phyloP scores from a whole-genome alignment of 306 rosid species.

The Gleditsia sinensis region DNA sequence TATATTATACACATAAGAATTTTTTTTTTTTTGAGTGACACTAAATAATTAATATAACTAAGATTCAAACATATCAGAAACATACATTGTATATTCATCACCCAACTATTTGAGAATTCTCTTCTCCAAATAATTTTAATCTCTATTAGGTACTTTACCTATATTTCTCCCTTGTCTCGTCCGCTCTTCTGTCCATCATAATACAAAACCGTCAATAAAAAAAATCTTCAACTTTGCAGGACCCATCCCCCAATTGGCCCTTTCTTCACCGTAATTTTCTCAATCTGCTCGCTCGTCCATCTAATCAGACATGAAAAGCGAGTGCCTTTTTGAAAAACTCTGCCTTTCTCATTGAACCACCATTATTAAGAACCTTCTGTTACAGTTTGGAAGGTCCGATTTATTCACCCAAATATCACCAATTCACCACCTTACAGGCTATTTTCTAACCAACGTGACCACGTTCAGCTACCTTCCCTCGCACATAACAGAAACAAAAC shows the following conservation, averaged over 20 bases:
- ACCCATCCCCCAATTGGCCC: constrained; percentile 7
- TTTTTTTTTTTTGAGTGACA: too few relatives aligned
- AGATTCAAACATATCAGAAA: too few relatives aligned
- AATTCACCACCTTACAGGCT: not conserved
- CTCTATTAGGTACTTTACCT: too few relatives aligned
- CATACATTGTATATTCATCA: too few relatives aligned
- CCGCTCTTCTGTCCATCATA: too few relatives aligned
- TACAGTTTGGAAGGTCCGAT: not conserved
- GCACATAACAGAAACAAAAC: constrained; percentile 34
- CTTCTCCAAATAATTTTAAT: too few relatives aligned
- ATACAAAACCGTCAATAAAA: too few relatives aligned
- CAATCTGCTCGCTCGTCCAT: not conserved
- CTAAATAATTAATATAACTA: too few relatives aligned
- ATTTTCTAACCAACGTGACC: not conserved
- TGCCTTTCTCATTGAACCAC: not conserved
- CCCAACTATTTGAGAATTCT: too few relatives aligned
- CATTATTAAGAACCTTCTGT: not conserved
- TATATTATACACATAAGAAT: too few relatives aligned
- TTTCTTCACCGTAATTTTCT: constrained; percentile 3
- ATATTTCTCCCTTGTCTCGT: too few relatives aligned
- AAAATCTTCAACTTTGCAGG: too few relatives aligned
- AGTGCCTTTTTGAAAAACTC: constrained; percentile 24
- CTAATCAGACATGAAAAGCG: constrained; percentile 13
- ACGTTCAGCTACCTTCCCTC: constrained; percentile 19
- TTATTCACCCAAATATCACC: constrained; percentile 11